Evolutionary conservation across 805 yeast genomes (phyloP).

Genomic region (Metschnikowia santaceciliae): DNA sequence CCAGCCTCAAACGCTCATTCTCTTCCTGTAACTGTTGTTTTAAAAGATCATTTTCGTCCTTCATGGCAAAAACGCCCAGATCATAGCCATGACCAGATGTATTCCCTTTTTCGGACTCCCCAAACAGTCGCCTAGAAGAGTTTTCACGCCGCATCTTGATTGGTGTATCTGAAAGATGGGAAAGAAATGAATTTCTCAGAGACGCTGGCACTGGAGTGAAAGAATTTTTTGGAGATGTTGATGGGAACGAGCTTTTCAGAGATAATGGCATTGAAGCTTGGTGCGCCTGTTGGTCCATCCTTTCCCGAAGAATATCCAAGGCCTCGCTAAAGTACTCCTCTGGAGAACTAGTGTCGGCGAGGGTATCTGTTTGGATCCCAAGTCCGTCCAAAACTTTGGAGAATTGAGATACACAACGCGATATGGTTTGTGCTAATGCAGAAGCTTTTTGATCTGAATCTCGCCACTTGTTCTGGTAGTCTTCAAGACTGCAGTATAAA

Average conservation of each 20-base stretch:
- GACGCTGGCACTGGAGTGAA: neutral
- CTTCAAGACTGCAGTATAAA: slow-evolving; percentile 33
- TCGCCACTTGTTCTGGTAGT: slow-evolving; percentile 29
- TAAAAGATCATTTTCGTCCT: neutral
- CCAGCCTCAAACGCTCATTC: neutral
- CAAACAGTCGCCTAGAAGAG: neutral
- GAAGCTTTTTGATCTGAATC: slow-evolving; percentile 17
- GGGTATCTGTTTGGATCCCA: slow-evolving; percentile 5
- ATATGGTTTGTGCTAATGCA: slow-evolving; percentile 5
- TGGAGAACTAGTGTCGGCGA: neutral
- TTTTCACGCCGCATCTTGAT: neutral
- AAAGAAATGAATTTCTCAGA: neutral
- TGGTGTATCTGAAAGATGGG: neutral
- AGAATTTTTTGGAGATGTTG: neutral
- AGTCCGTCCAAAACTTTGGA: slow-evolving; percentile 16
- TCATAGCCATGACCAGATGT: neutral
- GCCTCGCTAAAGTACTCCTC: slow-evolving; percentile 5
- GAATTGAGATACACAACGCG: slow-evolving; percentile 18
- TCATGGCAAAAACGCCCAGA: neutral
- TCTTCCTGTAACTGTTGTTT: neutral
- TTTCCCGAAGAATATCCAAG: slow-evolving; percentile 1
- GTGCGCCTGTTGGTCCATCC: neutral
- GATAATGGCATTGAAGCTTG: neutral
- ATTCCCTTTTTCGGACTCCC: neutral
- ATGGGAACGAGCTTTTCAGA: neutral